Percentiles rank a stretch among this genome's conserved stretches.
These are phyloP conservation scores for Tricholomella constricta DNA, from an alignment of 768 basidiomycete species.

Conservation along the genomic window DNA sequence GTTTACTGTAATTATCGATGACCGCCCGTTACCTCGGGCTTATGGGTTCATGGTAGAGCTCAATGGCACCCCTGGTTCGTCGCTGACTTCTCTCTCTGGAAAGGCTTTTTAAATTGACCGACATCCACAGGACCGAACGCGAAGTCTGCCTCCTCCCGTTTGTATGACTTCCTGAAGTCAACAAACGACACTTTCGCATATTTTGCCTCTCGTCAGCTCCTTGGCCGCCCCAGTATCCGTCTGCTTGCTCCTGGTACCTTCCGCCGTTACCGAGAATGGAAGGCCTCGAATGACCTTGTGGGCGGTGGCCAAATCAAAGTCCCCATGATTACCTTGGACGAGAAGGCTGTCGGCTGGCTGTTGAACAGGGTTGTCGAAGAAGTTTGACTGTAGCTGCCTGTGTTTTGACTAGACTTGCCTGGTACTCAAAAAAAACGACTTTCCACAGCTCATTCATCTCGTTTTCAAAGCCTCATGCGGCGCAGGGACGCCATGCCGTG, in stretches of 20 bases:
- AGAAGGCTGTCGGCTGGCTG: slow-evolving; percentile 11
- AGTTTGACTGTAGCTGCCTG: not conserved
- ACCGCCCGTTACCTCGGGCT: slow-evolving; percentile 6
- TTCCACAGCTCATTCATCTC: too few relatives aligned
- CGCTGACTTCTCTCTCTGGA: not conserved
- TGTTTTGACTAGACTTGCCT: not conserved
- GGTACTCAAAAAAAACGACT: not conserved
- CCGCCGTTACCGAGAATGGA: slow-evolving; percentile 16
- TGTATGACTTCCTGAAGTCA: slow-evolving; percentile 4
- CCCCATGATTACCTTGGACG: slow-evolving; percentile 7
- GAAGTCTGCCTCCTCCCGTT: not conserved
- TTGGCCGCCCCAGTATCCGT: slow-evolving; percentile 10
- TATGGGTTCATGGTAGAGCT: slow-evolving; percentile 16
- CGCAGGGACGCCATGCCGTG: too few relatives aligned
- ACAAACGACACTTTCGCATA: slow-evolving; percentile 5
- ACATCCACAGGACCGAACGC: not conserved
- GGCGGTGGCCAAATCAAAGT: slow-evolving; percentile 16
- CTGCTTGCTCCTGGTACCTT: slow-evolving; percentile 17
- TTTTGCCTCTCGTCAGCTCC: not conserved
- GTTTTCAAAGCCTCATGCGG: too few relatives aligned
- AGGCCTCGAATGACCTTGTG: not conserved
- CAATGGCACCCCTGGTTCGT: slow-evolving; percentile 4
- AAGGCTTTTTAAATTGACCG: too few relatives aligned
- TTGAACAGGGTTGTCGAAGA: slow-evolving; percentile 6
- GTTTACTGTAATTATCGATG: slow-evolving; percentile 15